These are phyloP conservation scores for Fusarium veterinarium DNA, from an alignment of 2,329 filamentous ascomycete genomes.

Conservation along the genomic window DNA sequence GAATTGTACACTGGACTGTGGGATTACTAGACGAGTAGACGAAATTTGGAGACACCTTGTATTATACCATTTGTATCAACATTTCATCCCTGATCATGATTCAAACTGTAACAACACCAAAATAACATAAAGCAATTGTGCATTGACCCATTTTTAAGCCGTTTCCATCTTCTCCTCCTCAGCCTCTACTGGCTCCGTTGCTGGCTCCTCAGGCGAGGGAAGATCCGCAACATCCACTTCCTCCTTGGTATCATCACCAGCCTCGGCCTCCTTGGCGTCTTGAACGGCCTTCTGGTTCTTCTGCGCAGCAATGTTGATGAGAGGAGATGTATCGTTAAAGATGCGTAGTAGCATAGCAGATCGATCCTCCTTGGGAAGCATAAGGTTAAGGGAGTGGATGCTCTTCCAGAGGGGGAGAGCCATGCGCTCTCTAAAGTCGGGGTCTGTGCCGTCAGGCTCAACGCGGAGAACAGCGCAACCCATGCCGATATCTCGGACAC, in stretches of 20 bases:
- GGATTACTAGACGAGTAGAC: conserved; percentile 68
- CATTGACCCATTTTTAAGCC: conserved; percentile 30
- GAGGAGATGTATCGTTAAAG: conserved; percentile 87
- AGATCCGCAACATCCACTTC: conserved; percentile 52
- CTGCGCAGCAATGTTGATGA: conserved; percentile 76
- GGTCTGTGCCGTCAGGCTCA: conserved; percentile 75
- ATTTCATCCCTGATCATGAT: conserved; percentile 29
- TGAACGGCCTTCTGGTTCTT: conserved; percentile 55
- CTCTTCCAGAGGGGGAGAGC: conserved; percentile 95
- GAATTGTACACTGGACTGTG: conserved; percentile 78
- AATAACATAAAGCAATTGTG: conserved; percentile 36
- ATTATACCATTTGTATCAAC: conserved; percentile 40
- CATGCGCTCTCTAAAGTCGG: conserved; percentile 78
- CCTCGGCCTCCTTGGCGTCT: conserved; percentile 48
- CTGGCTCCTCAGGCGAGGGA: conserved; percentile 49
- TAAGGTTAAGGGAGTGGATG: conserved; percentile 90
- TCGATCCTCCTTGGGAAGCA: conserved; percentile 97
- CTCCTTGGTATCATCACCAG: conserved; percentile 40
- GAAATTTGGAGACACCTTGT: conserved; percentile 15
- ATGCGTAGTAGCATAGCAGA: conserved; percentile 90
- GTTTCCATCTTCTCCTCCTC: conserved; percentile 29
- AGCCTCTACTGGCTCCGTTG: conserved; percentile 11
- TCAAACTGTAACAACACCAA: conserved; percentile 40
- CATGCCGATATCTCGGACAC: conserved; percentile 82
- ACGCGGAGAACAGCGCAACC: conserved; percentile 92